Evolutionary conservation across 164 flowering plant genomes (phyloP).

Genomic region (Euptelea pleiosperma): DNA sequence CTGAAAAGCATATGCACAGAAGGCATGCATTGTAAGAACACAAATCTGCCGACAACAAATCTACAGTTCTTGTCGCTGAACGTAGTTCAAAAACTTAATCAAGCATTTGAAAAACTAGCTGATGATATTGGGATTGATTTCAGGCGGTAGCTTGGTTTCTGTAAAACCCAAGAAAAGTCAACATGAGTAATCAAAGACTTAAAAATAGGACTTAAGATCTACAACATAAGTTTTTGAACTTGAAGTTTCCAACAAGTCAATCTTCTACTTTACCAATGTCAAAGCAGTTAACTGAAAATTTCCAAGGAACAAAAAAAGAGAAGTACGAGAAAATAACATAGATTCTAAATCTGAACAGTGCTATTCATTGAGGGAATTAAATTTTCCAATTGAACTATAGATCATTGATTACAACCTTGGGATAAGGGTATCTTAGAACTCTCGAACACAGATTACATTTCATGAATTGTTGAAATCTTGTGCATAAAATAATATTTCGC

Average conservation of each 20-base stretch:
- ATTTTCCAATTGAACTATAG: too few species aligned
- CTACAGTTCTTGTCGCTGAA: not conserved
- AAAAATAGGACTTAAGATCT: slow-evolving; percentile 2
- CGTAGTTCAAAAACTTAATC: not conserved
- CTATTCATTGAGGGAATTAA: too few species aligned
- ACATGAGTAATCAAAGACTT: not conserved
- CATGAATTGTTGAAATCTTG: too few species aligned
- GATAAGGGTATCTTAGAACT: too few species aligned
- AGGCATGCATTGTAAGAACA: not conserved
- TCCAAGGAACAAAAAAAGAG: too few species aligned
- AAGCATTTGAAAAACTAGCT: not conserved
- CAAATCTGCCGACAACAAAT: not conserved
- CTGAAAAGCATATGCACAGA: not conserved
- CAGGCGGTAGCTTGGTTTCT: not conserved
- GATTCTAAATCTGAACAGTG: too few species aligned
- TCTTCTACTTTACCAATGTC: too few species aligned
- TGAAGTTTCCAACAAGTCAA: not conserved
- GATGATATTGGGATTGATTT: not conserved
- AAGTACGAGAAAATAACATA: too few species aligned
- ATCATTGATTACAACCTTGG: too few species aligned
- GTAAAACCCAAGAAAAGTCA: slow-evolving; percentile 4
- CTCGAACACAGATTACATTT: too few species aligned
- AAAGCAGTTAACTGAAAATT: too few species aligned
- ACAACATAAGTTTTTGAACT: not conserved
- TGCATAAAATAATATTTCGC: too few species aligned